Evolutionary conservation across 345 rosid species (phyloP).

Genomic region (Citrus hindsii): DNA sequence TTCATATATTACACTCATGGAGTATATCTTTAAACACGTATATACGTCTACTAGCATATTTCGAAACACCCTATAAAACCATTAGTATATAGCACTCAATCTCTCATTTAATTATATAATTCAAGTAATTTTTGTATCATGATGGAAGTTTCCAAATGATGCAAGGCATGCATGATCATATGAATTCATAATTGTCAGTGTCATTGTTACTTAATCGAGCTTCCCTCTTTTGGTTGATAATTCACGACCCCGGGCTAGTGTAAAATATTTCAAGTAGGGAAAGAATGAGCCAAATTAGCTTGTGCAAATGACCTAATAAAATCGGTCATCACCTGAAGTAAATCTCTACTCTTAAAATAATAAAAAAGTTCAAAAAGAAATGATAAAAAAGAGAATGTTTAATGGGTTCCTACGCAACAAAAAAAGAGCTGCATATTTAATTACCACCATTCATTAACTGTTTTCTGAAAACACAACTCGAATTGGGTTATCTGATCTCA

Average conservation of each 20-base stretch:
- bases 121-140: not conserved
- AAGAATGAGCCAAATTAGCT: not conserved
- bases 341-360: not conserved
- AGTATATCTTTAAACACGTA: too few relatives aligned
- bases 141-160: not conserved
- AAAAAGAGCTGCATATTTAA: not conserved
- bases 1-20: too few relatives aligned
- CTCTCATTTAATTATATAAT: too few relatives aligned
- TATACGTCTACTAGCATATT: too few relatives aligned
- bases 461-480: not conserved
- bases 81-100: too few relatives aligned
- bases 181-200: too few relatives aligned
- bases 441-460: not conserved
- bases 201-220: too few relatives aligned
- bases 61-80: too few relatives aligned
- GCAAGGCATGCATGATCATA: not conserved
- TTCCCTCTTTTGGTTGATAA: not conserved
- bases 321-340: not conserved
- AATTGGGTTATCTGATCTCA: not conserved
- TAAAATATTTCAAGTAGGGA: not conserved
- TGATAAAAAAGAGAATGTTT: not conserved
- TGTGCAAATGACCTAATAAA: conserved; percentile 10
- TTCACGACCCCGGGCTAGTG: not conserved
- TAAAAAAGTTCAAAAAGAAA: not conserved
- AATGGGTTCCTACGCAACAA: conserved; percentile 9